Conservation (phyloP, 2,329 filamentous ascomycete genomes). For the Sphaerostilbella broomeana region DNA sequence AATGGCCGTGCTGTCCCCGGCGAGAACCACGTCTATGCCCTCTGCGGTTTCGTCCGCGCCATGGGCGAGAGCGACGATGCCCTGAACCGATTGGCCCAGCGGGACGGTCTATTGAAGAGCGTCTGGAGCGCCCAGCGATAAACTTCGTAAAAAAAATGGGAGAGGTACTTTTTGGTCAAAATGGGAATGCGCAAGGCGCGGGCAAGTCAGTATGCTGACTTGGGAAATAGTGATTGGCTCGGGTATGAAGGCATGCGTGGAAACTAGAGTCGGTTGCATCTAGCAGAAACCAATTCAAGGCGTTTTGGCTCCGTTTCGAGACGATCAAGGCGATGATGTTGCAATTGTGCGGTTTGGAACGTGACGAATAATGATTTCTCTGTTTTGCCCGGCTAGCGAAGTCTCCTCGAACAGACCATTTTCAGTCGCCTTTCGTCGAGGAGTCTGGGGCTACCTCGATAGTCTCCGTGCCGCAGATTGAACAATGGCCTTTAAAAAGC, state of each 20-base stretch:
- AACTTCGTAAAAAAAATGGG: conserved; percentile 21
- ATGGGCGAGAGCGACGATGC: conserved; percentile 98
- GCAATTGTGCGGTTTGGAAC: conserved; percentile 23
- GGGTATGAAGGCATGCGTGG: conserved; percentile 34
- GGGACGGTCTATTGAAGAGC: conserved; percentile 92
- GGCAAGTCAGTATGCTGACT: conserved; percentile 4
- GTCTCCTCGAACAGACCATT: conserved; percentile 42
- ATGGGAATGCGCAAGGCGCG: background rate
- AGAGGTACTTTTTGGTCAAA: conserved; percentile 15
- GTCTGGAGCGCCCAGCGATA: conserved; percentile 80
- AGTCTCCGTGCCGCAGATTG: conserved; percentile 54
- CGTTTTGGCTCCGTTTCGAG: conserved; percentile 40
- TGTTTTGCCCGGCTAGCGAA: conserved; percentile 45
- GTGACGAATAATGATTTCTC: conserved; percentile 23
- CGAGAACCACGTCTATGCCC: conserved; percentile 95
- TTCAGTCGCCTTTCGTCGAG: conserved; percentile 37
- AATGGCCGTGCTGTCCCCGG: conserved; percentile 88
- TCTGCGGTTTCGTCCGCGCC: conserved; percentile 94
- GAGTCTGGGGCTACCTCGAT: conserved; percentile 52
- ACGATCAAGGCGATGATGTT: conserved; percentile 21
- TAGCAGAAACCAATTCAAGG: conserved; percentile 41
- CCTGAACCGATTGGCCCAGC: conserved; percentile 91
- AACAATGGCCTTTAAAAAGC: conserved; percentile 54
- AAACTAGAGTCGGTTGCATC: conserved; percentile 38
- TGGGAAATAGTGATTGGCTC: conserved; percentile 26